A percentile compares a stretch with the other conserved stretches of the same genome.
phyloP scores from a whole-genome alignment of 2,329 filamentous ascomycete species.

The Alternaria solani region DNA sequence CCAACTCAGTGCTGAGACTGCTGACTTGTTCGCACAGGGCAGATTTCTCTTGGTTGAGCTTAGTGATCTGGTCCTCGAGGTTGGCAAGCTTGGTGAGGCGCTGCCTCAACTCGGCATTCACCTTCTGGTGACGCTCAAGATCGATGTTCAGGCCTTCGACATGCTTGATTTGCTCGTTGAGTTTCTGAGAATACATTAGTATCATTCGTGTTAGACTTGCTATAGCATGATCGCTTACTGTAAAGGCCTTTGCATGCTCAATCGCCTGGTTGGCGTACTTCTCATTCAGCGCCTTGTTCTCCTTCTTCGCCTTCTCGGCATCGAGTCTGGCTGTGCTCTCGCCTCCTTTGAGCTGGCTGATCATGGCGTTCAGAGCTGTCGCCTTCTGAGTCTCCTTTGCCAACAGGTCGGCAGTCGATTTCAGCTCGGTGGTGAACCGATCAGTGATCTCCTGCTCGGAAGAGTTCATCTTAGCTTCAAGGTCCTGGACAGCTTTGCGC shows the following conservation, averaged over 20 bases:
- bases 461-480: slow-evolving; percentile 26
- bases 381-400: slow-evolving; percentile 31
- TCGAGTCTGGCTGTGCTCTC: slow-evolving; percentile 26
- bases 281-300: slow-evolving; percentile 23
- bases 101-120: slow-evolving; percentile 27
- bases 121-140: slow-evolving; percentile 16
- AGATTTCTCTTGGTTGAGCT: slow-evolving; percentile 14
- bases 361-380: slow-evolving; percentile 18
- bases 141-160: slow-evolving; percentile 22
- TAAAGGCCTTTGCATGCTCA: slow-evolving; percentile 32
- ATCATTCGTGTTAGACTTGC: neutral
- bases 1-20: slow-evolving; percentile 20
- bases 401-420: slow-evolving; percentile 25
- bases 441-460: slow-evolving; percentile 24
- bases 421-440: slow-evolving; percentile 27
- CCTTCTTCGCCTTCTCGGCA: slow-evolving; percentile 28
- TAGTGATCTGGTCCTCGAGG: slow-evolving; percentile 19
- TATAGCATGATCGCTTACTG: slow-evolving; percentile 18
- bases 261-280: slow-evolving; percentile 33
- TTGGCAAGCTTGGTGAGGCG: slow-evolving; percentile 19
- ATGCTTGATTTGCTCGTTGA: slow-evolving; percentile 31
- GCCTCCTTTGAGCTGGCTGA: slow-evolving; percentile 20
- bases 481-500: slow-evolving; percentile 19
- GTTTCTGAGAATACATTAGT: slow-evolving; percentile 16
- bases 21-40: slow-evolving; percentile 16